A percentile compares a stretch with the other conserved stretches of the same genome.
Conservation (phyloP, 1,284 basidiomycete genomes). For the Leccinum colubrinum region DNA sequence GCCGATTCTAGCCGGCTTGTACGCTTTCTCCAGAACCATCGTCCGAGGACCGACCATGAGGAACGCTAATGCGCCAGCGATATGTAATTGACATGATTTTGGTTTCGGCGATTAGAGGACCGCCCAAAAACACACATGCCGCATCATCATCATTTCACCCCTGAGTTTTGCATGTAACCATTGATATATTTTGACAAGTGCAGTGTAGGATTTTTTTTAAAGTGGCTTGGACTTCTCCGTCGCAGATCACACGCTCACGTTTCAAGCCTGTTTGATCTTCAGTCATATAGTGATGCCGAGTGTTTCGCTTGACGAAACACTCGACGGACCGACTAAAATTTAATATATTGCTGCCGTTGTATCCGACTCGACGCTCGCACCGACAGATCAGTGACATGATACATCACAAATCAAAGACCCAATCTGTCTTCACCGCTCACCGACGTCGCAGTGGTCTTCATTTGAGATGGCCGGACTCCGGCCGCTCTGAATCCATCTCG, state of each 20-base stretch:
- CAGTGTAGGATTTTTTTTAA: neutral
- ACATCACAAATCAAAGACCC: neutral
- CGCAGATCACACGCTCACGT: neutral
- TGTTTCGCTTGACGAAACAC: neutral
- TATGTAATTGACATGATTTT: neutral
- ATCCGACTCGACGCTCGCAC: neutral
- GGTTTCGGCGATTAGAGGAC: neutral
- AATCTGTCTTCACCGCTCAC: neutral
- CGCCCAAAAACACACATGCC: neutral
- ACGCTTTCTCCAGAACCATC: neutral
- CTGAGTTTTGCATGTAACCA: constrained; percentile 5
- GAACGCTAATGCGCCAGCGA: neutral
- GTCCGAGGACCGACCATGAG: neutral
- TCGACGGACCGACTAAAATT: neutral
- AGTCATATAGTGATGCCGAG: neutral
- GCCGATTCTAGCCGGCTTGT: neutral
- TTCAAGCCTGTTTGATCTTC: neutral
- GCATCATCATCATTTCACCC: neutral
- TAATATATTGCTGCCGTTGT: neutral
- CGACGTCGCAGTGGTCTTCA: neutral
- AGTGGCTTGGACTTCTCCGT: neutral
- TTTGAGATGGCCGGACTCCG: neutral
- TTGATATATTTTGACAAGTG: neutral
- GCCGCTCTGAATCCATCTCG: neutral
- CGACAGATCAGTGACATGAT: neutral